Conservation (phyloP, 75 land plant genomes). For the Pinus albicaulis region DNA sequence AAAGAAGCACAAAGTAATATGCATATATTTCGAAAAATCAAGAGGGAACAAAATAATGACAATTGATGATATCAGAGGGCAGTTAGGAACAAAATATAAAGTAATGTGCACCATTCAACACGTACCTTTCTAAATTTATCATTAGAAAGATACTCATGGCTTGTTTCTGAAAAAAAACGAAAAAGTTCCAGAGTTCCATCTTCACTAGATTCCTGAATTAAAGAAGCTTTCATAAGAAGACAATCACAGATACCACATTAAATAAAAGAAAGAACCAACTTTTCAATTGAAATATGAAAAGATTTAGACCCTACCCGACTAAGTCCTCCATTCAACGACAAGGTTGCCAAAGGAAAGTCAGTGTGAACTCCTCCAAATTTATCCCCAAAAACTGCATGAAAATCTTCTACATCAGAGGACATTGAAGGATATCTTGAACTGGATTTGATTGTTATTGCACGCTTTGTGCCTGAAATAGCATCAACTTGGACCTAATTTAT, state of each 20-base stretch:
- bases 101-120: background rate
- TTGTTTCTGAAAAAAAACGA: constrained; percentile 42
- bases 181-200: constrained; percentile 46
- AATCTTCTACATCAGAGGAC: constrained; percentile 23
- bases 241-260: background rate
- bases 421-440: constrained; percentile 29
- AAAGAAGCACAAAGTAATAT: background rate
- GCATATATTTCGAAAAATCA: background rate
- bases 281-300: background rate
- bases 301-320: constrained; percentile 19
- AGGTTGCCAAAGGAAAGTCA: constrained; percentile 23
- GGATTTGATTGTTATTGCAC: constrained; percentile 31
- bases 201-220: constrained; percentile 18
- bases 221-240: background rate
- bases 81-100: background rate
- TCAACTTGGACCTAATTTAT: constrained; percentile 31
- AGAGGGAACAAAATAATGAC: background rate
- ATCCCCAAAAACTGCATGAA: constrained; percentile 36
- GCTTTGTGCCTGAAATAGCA: constrained; percentile 32
- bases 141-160: constrained; percentile 29
- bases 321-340: constrained; percentile 24
- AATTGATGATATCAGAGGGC: background rate
- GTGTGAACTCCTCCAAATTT: constrained; percentile 16
- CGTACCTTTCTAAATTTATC: constrained; percentile 15
- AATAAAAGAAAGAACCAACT: constrained; percentile 4